Conservation (phyloP, 176 grass and related monocot species). For the Eleusine indica region DNA sequence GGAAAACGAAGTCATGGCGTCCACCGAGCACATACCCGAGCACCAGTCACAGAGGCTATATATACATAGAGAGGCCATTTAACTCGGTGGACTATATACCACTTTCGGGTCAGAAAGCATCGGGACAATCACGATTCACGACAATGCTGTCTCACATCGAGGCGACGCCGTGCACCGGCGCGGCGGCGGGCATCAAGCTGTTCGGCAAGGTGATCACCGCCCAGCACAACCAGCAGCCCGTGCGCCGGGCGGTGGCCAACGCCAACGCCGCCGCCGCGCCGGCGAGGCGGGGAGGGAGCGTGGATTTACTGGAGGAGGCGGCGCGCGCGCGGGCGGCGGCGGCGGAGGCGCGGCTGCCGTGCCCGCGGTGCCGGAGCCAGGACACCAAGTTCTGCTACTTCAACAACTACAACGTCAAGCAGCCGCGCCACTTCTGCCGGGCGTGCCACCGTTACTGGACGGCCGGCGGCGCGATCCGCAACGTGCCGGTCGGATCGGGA, state of each 20-base stretch:
- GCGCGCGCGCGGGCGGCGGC: constrained; percentile 34
- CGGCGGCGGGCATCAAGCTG: constrained; percentile 35
- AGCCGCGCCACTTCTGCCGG: constrained; percentile 82
- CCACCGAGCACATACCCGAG: constrained; percentile 12
- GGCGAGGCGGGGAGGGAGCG: constrained; percentile 19
- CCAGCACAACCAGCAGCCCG: not conserved
- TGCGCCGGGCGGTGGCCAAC: not conserved
- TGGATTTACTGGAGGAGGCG: constrained; percentile 24
- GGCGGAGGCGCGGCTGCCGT: constrained; percentile 47
- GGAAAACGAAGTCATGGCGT: constrained; percentile 10
- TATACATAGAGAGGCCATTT: constrained; percentile 3
- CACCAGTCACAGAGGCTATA: constrained; percentile 13
- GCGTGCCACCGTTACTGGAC: constrained; percentile 95
- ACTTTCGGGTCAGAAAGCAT: not conserved
- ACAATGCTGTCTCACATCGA: constrained; percentile 33
- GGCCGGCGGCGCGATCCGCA: constrained; percentile 75
- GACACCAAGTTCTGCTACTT: constrained; percentile 85
- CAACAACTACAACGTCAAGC: constrained; percentile 80
- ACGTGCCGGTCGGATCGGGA: constrained; percentile 73
- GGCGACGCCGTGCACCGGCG: not conserved
- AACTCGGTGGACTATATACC: not conserved
- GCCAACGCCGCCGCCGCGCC: not conserved
- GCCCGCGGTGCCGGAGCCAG: constrained; percentile 65
- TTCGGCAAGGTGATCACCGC: constrained; percentile 38
- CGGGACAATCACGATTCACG: not conserved